Evolutionary conservation across 805 yeast genomes (phyloP).

Genomic region (Schwanniomyces yamadae): DNA sequence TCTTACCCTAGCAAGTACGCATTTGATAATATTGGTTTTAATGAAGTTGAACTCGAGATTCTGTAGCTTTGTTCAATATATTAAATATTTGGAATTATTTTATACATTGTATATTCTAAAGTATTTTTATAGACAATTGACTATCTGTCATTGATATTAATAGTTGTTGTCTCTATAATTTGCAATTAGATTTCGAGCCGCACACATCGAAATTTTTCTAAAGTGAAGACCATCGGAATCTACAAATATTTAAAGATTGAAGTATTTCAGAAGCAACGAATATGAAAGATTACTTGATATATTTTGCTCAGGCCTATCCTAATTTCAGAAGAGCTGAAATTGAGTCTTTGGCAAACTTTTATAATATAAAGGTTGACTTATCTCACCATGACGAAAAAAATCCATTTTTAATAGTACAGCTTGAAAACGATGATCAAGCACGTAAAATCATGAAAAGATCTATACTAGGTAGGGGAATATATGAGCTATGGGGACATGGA

Average conservation of each 20-base stretch:
- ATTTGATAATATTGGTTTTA: too few relatives aligned
- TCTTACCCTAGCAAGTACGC: too few relatives aligned
- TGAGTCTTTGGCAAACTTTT: conserved; percentile 74
- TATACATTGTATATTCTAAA: too few relatives aligned
- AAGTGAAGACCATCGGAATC: not conserved
- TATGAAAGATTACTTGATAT: conserved; percentile 69
- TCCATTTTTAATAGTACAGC: conserved; percentile 72
- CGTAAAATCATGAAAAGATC: conserved; percentile 60
- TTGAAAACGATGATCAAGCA: conserved; percentile 71
- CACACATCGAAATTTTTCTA: not conserved
- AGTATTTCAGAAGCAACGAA: not conserved
- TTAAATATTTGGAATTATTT: too few relatives aligned
- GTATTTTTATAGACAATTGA: too few relatives aligned
- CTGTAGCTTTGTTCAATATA: too few relatives aligned
- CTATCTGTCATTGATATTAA: too few relatives aligned
- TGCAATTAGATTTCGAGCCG: conserved; percentile 4
- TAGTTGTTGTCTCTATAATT: too few relatives aligned
- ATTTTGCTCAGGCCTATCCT: conserved; percentile 81
- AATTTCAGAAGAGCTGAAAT: conserved; percentile 80
- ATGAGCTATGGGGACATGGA: conserved; percentile 84
- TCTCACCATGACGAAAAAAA: conserved; percentile 51
- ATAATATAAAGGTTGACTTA: conserved; percentile 58
- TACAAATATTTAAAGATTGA: not conserved
- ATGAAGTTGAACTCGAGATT: too few relatives aligned
- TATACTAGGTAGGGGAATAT: conserved; percentile 69